Evolutionary conservation across 306 rosid genomes (phyloP), one percentile per base, ranked within the genome.

Genomic region (Coriaria nepalensis): DNA sequence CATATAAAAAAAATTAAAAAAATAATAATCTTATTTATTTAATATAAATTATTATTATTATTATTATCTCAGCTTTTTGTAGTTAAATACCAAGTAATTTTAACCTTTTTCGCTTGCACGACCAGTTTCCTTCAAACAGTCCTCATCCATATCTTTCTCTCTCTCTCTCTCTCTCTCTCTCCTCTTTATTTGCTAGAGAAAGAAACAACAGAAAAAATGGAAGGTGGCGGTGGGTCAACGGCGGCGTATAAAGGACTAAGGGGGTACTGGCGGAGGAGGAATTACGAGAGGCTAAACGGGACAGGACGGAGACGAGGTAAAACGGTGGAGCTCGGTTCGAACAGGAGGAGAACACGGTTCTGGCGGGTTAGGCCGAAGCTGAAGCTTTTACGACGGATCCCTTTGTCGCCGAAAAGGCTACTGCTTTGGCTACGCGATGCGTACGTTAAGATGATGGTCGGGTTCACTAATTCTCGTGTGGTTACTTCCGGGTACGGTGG

Each of bases 341-440:
- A 35, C 8, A 6, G 63, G 8, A 67, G 52, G 13, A 61, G 60
- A 51, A 20, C 33, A 15, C 56, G 81, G 10, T 57, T 70, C 4
- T 79, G 95, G 90, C 55, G 72, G 66, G 38, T 90, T 59, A 86
- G 66, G 64, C 90, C 71, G 0, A 87, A 70, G 78, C 66, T 80
- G 20, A 60, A 54, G 33, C 46, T 66, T 33, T 50, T 66, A 10
- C 47, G 59, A 5, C 52, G 58, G 52, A 47, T 62, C 29, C 66
- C 85, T 33, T 3, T 20, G 29, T 78, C 93, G 6, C 81, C 94
- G 0, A 87, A 72, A 59, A 87, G 73, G 49, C 6, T 81, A 10
- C 10, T 74, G 10, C 33, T 74, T 14, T 81, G 97, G 93, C 68
- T 84, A 4, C 78, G 97, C 29, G 95, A 88, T 46, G 68, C 80